Evolutionary conservation across 495 filamentous ascomycete species (phyloP), one percentile per base, ranked within the genome.

Genomic region (Penicillium flavigenum): DNA sequence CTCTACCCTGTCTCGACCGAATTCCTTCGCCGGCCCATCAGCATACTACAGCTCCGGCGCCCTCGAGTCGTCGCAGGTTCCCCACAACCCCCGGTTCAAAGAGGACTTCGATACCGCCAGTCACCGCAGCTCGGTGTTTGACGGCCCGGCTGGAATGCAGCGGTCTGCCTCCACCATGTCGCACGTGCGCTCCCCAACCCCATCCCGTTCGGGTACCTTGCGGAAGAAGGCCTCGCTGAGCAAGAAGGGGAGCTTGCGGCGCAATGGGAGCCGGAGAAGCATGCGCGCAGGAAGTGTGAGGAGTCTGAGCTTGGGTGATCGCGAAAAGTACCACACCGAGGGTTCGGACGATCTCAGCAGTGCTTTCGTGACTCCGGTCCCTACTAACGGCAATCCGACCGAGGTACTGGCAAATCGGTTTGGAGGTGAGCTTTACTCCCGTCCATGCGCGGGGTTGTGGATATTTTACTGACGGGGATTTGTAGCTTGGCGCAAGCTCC

Each of bases 391-490:
- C 1, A 91, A 81, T 58, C 94, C 94, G 8, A 98, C 94, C 4
- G 95, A 98, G 58, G 82, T 92, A 48, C 79, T 98, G 39, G 89
- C 90, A 24, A 90, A 87, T 61, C 85, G 94, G 52, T 98, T 98
- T 70, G 88, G 96, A 78, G 83, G 92, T 96, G 78, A 50, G 83
- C 74, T 45, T 19, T 22, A 57, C 51, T 39, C 41, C 9, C 42
- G 16, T 26, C 32, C 2, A 3, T 19, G 6, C 11, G 47, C 16
- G 16, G 16, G 20, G 7, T 38, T 31, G 44, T 16, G 4, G 14
- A 10, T 34, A 16, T 45, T 57, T 62, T 27, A 60, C 65, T 68
- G 46, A 74, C 45, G 4, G 1, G 12, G 51, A 31, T 47, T 14
- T 43, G 7, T 60, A 96, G 94, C 90, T 50, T 98, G 94, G 94